Evolutionary conservation across 345 rosid genomes (phyloP), one percentile per base, ranked within the genome.

Genomic region (Camelina sativa): DNA sequence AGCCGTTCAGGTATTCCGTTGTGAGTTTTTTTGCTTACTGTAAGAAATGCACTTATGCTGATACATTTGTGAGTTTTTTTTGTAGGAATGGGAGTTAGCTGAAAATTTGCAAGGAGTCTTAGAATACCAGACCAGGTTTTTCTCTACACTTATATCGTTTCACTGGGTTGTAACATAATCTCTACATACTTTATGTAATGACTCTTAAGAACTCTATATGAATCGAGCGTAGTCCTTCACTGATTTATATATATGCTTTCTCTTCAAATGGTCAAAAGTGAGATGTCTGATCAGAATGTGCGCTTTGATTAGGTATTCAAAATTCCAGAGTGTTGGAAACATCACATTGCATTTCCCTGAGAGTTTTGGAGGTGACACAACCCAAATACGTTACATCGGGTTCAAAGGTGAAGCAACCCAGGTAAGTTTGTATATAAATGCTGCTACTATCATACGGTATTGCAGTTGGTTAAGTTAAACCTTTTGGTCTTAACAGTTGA

Each of bases 371-470:
- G 96, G 94, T 40, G 93, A 90, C 66, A 83, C 83, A 17, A 89
- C 89, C 55, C 89, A 85, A 78, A 95, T 95, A 77, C 86, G 80
- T 69, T 95, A 87, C 54, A 95, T 95, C 62, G 98, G 99, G 41
- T 89, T 92, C 65, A 95, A 90, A 85, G 99, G 99, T 43, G 99
- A 95, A 92, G 96, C 97, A 43, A 95, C 99, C 11, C 91, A 92
- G 90, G 98, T 91, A 86, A 68, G 44, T 17, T 20, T 69, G 40
- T 35, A 63, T 52, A 35, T 34, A 44, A 79, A 50, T 55, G 51
- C 53, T 63, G 51, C 8, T 46, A 7, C 59, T 46, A 60, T 50
- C 37, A 13, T 15, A 53, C 30, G 28, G 22, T 28, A n/a, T 25
- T 32, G 67, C 38, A 20, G 60, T 73, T 65, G 41, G 25, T 68